Evolutionary conservation across 768 basidiomycete genomes (phyloP).

Genomic region (Xerocomellus chrysenteron): DNA sequence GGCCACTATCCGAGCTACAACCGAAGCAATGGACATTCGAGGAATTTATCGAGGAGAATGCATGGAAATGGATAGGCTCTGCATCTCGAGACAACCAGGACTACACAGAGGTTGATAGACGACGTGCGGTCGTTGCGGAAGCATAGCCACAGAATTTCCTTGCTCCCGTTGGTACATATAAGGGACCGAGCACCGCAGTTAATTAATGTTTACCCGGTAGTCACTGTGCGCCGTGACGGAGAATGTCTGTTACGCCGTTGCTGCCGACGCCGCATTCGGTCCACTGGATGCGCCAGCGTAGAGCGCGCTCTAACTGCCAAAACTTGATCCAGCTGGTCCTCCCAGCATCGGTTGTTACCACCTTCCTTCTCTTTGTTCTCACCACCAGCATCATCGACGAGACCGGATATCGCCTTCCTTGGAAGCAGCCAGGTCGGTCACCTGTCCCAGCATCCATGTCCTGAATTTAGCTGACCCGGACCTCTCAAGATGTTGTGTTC

Average conservation of each 20-base stretch:
- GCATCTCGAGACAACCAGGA: conserved; percentile 36
- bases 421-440: conserved; percentile 18
- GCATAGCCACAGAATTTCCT: not conserved
- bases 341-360: conserved; percentile 37
- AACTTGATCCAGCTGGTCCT: conserved; percentile 10
- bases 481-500: conserved; percentile 11
- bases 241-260: conserved; percentile 17
- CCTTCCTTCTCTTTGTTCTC: conserved; percentile 47
- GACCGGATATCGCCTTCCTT: not conserved
- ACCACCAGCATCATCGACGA: conserved; percentile 31
- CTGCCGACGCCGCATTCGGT: not conserved
- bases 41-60: conserved; percentile 73
- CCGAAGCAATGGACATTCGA: conserved; percentile 76
- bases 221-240: not conserved
- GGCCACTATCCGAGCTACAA: conserved; percentile 43
- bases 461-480: not conserved
- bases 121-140: conserved; percentile 33
- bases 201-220: not conserved
- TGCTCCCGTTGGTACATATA: too few species aligned
- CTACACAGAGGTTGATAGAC: conserved; percentile 54
- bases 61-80: conserved; percentile 73
- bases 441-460: not conserved
- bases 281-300: not conserved
- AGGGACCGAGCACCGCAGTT: too few species aligned
- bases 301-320: not conserved